Percentiles rank a stretch among this genome's conserved stretches.
Evolutionary conservation across 768 basidiomycete genomes (phyloP).

Genomic region (Lyophyllum atratum): DNA sequence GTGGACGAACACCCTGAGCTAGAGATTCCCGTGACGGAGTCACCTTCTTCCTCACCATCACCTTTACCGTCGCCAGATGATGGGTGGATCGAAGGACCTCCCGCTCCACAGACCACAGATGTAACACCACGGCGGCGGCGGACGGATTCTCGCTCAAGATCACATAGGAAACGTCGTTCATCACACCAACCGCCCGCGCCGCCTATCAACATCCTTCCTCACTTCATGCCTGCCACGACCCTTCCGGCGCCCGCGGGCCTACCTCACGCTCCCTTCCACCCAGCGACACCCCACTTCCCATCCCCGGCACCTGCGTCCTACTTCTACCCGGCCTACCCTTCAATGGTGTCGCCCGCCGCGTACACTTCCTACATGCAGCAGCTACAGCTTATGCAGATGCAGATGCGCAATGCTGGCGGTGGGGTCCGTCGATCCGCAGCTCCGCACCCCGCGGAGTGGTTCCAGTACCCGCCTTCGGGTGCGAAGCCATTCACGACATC

Average conservation of each 20-base stretch:
- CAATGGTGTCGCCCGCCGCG: constrained; percentile 17
- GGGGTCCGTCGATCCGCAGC: constrained; percentile 2
- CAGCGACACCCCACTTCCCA: constrained; percentile 5
- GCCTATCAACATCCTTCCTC: neutral
- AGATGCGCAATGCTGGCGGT: constrained; percentile 13
- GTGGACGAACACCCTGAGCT: constrained; percentile 10
- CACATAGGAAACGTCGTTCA: constrained; percentile 20
- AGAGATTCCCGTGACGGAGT: constrained; percentile 14
- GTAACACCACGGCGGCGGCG: constrained; percentile 6
- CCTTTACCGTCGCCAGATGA: constrained; percentile 29
- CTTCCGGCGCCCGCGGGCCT: constrained; percentile 5
- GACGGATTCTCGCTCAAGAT: constrained; percentile 16
- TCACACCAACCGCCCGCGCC: constrained; percentile 12
- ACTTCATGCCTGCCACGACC: constrained; percentile 11
- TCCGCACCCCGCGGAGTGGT: constrained; percentile 12
- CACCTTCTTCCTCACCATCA: constrained; percentile 27
- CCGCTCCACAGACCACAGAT: constrained; percentile 10
- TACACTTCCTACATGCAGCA: constrained; percentile 25
- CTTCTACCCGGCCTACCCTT: constrained; percentile 19
- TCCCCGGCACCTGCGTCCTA: constrained; percentile 12
- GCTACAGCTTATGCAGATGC: constrained; percentile 22
- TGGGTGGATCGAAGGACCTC: constrained; percentile 42
- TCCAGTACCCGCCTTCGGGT: constrained; percentile 8
- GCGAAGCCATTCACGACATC: constrained; percentile 6
- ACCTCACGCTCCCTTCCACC: constrained; percentile 10